These are phyloP conservation scores for Coccomyxa subellipsoidea DNA, from an alignment of 163 green algal genomes.

Conservation along the genomic window DNA sequence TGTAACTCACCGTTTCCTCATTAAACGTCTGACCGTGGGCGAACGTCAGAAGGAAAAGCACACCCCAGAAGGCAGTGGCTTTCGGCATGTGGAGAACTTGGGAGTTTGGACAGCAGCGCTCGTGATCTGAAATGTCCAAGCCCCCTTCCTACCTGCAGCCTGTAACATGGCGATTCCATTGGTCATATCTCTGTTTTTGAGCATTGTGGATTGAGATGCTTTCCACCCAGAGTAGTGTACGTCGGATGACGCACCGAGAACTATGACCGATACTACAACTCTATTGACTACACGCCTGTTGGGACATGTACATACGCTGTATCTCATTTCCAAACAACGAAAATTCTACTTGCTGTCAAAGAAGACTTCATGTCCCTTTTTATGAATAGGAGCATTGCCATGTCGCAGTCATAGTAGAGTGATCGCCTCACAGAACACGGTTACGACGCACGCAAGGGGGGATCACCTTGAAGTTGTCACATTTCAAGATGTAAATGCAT, in stretches of 20 bases:
- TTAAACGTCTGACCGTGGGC: neutral
- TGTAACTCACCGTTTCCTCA: neutral
- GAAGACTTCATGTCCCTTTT: no score
- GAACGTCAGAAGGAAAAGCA: neutral
- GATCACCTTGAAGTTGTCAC: neutral
- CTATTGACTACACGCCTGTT: no score
- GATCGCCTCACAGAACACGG: neutral
- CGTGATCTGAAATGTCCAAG: neutral
- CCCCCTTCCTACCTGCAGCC: neutral
- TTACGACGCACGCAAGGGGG: neutral
- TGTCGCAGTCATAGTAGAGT: neutral
- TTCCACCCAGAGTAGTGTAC: neutral
- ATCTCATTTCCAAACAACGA: no score
- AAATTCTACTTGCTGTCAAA: no score
- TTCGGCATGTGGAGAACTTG: neutral
- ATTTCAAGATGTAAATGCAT: no score
- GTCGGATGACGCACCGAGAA: neutral
- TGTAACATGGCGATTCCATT: neutral
- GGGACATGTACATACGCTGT: no score
- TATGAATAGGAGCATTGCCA: no score
- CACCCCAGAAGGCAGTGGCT: neutral
- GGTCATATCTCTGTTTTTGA: no score
- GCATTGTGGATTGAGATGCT: no score
- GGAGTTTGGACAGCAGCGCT: neutral
- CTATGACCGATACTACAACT: no score